Conservation (phyloP, 2,329 filamentous ascomycete genomes). For the Diaporthe destruens region DNA sequence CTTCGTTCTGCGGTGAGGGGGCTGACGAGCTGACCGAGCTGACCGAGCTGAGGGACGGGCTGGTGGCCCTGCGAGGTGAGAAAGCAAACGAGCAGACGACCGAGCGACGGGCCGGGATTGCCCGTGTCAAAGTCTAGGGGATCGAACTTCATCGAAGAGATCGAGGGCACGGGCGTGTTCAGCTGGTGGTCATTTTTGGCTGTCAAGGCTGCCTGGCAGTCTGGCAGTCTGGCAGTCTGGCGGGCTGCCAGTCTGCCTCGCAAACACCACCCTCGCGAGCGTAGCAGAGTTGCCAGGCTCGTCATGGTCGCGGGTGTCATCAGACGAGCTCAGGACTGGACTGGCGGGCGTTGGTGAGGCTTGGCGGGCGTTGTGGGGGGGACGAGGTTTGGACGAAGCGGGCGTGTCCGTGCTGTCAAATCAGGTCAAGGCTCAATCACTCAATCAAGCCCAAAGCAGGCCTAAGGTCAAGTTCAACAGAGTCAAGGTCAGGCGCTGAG, state of each 20-base stretch:
- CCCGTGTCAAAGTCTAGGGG: neutral
- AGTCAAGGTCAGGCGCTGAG: conserved; percentile 1
- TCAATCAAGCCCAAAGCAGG: too few relatives aligned
- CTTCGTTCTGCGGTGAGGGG: neutral
- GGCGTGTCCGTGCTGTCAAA: conserved; percentile 16
- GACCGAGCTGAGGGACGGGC: neutral
- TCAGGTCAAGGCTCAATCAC: too few relatives aligned
- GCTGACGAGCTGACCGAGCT: too few relatives aligned
- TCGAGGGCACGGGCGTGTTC: conserved; percentile 6
- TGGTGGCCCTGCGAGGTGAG: too few relatives aligned
- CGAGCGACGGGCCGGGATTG: neutral
- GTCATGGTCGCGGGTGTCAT: neutral
- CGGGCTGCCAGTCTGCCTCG: too few relatives aligned
- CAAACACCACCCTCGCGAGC: neutral
- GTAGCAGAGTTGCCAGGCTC: neutral
- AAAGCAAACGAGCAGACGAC: neutral
- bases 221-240: too few relatives aligned
- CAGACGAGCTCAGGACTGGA: conserved; percentile 1
- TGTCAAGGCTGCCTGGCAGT: too few relatives aligned
- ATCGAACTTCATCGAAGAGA: too few relatives aligned
- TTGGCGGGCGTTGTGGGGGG: neutral
- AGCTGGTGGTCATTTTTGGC: too few relatives aligned
- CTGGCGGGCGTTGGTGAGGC: neutral
- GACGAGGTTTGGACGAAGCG: conserved; percentile 21
- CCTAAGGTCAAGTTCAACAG: too few relatives aligned